Evolutionary conservation across 1,284 basidiomycete species (phyloP), one percentile per base, ranked within the genome.

Genomic region (Ganoderma resinaceum): DNA sequence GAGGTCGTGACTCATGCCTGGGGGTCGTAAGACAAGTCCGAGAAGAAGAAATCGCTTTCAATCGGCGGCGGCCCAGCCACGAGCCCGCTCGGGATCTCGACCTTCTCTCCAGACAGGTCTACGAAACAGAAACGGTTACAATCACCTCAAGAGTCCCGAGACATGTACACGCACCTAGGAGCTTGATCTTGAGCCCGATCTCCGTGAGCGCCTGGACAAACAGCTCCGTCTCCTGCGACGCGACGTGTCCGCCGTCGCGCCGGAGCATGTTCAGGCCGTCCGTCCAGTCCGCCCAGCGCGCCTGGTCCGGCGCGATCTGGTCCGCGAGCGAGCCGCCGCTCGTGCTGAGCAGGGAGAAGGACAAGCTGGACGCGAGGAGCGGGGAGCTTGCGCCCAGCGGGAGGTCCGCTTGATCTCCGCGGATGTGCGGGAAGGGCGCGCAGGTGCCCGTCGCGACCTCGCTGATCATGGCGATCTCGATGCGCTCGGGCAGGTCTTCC

Each of bases 201-300:
- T 98, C 96, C 16, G 96, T 97, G 76, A 98, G 83, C 16, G 90
- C 89, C 74, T 93, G 87, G 7, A 97, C 92, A 76, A 95, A 95
- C 57, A 91, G 91, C 42, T 92, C 91, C 3, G 95, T 95, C 80
- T 97, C 95, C 73, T 91, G 88, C 18, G 94, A 95, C 18, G 90
- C 83, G 73, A 95, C 93, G 75, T 95, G 92, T 20, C 91, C 92
- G 16, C 91, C 89, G 75, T 94, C 92, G 63, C 90, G 84, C 58
- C 92, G 84, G 59, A 97, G 83, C 87, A 97, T 95, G 75, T 95
- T 95, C 78, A 99, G 81, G 2, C 96, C 97, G 78, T 99, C 97
- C 0, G 95, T 95, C 97, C 97, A 99, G 81, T 99, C 97, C 29
- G 95, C 94, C 87, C 95, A 96, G 58, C 94, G 86, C 23, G 92